phyloP scores from a whole-genome alignment of 805 yeast species.

The Zygotorulaspora danielsina region DNA sequence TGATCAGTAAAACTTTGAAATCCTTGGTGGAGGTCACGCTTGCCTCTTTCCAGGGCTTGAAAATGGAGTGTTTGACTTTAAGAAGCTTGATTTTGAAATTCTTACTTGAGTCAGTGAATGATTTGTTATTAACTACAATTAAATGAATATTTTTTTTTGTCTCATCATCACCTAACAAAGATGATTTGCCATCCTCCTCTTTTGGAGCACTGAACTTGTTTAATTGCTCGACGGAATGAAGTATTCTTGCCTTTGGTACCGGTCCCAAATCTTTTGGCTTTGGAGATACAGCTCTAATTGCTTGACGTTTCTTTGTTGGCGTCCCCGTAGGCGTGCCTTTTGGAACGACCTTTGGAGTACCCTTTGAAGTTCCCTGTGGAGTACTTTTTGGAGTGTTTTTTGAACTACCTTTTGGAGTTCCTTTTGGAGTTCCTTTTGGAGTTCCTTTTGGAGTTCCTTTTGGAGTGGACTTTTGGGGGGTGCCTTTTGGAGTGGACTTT shows the following conservation, averaged over 20 bases:
- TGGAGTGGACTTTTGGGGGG: conserved; percentile 19
- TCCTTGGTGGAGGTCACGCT: conserved; percentile 32
- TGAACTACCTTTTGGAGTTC: conserved; percentile 16
- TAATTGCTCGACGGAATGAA: conserved; percentile 62
- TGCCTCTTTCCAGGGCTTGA: conserved; percentile 29
- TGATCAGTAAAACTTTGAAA: conserved; percentile 38
- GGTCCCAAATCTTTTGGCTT: conserved; percentile 16
- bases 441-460: conserved; percentile 9
- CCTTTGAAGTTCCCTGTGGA: conserved; percentile 15
- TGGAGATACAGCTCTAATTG: conserved; percentile 7
- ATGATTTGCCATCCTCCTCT: conserved; percentile 36
- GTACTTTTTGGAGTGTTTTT: conserved; percentile 14
- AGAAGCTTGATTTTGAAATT: conserved; percentile 54
- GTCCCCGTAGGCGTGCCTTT: conserved; percentile 19
- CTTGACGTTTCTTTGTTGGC: conserved; percentile 20
- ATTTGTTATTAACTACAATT: conserved; percentile 61
- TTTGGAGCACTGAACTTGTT: conserved; percentile 49
- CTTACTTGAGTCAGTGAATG: conserved; percentile 49
- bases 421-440: conserved; percentile 15
- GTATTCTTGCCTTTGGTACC: conserved; percentile 32
- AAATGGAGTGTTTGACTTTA: conserved; percentile 36
- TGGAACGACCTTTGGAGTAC: conserved; percentile 17
- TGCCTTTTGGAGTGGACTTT: conserved; percentile 18
- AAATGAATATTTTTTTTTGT: conserved; percentile 47
- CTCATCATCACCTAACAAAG: conserved; percentile 58